Base-by-base conservation (phyloP, 2,329 filamentous ascomycete species). In the Aspergillus japonicus region DNA sequence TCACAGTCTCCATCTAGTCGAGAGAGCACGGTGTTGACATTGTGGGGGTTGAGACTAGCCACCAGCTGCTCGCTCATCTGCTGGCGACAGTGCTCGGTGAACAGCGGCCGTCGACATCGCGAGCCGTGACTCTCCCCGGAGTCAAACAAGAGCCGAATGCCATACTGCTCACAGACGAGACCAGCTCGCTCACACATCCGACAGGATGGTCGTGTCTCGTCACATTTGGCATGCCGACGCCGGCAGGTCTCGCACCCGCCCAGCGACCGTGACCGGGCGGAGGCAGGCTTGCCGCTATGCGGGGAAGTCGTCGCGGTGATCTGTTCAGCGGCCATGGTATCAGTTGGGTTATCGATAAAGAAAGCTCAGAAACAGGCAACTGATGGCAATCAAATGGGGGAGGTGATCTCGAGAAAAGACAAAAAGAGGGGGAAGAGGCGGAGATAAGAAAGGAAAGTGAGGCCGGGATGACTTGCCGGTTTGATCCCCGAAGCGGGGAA, bases 171-270 rank as follows among this genome's bases (percentile, higher is more conserved):
- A 55, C 78, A 81, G 0, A 52, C 24, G 1, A 80, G 57, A 0
- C 73, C 73, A 16, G 75, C 66, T 14, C 72, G 68, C 24, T 61
- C 60, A 58, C 79, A 81, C 44, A 72, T 73, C 2, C 66, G 65
- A 62, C 79, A 81, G 29, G 66, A 66, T 2, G 79, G 79, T 6
- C 71, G 73, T 5, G 70, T 67, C 60, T 81, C 77, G 57, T 81
- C 79, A 62, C 78, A 81, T 67, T 81, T 81, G 39, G 76, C 68
- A 64, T 80, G 79, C 19, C 79, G 75, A 55, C 56, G 69, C 51
- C 75, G 73, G 67, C 75, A 77, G 69, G 76, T 63, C 8, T 54
- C 54, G 42, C 62, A 63, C 4, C 59, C 62, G 21, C 56, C 57
- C 19, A 63, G 51, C 5, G 54, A 57, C 10, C 49, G 21, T 12